A percentile compares a stretch with the other conserved stretches of the same genome.
phyloP scores from a whole-genome alignment of 179 eudicot genomes.

The Patellifolia procumbens region DNA sequence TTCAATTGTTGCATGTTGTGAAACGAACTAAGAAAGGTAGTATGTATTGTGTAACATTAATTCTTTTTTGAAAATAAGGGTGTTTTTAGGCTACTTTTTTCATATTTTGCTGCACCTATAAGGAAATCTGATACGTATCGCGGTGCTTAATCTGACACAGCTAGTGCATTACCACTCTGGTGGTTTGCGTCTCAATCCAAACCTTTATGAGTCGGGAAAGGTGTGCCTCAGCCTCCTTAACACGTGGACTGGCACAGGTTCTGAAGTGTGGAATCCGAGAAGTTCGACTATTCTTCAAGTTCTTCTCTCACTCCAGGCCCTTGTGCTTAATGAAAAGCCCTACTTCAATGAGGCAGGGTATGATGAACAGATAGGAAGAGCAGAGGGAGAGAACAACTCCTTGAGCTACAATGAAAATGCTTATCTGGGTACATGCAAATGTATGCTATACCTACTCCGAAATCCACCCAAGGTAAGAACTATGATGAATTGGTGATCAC shows the following conservation, averaged over 20 bases:
- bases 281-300: constrained; percentile 93
- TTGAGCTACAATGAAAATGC: constrained; percentile 93
- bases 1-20: too few relatives aligned
- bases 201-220: constrained; percentile 93
- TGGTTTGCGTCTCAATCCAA: constrained; percentile 93
- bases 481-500: too few relatives aligned
- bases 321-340: constrained; percentile 92
- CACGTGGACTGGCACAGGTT: constrained; percentile 89
- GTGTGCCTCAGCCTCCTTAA: constrained; percentile 96
- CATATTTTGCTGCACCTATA: too few relatives aligned
- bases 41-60: too few relatives aligned
- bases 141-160: constrained; percentile 42
- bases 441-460: constrained; percentile 74
- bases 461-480: constrained; percentile 36
- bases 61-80: too few relatives aligned
- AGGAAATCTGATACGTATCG: background rate
- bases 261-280: constrained; percentile 87
- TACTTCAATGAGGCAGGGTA: constrained; percentile 98
- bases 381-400: constrained; percentile 94
- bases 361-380: constrained; percentile 80
- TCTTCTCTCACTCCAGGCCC: constrained; percentile 96
- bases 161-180: constrained; percentile 83
- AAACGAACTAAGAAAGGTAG: too few relatives aligned
- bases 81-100: too few relatives aligned
- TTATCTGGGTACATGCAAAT: constrained; percentile 77